phyloP scores from a whole-genome alignment of 352 stramenopile genomes.

The Phytopythium kandeliae region DNA sequence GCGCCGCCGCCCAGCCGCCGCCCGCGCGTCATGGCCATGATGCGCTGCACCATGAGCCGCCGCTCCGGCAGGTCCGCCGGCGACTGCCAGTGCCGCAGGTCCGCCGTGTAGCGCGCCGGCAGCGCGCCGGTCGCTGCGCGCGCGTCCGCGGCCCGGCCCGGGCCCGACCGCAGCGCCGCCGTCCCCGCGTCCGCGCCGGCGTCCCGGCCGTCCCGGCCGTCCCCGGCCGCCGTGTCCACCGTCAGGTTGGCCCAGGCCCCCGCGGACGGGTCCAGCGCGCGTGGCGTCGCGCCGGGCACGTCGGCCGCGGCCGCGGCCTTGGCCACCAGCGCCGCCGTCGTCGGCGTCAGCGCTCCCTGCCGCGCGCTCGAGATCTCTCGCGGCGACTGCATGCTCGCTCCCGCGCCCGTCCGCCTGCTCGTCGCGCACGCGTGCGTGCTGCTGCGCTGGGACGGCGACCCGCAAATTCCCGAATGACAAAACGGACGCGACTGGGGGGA shows the following conservation, averaged over 20 bases:
- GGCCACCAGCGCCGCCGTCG: constrained; percentile 46
- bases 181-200: too few species aligned
- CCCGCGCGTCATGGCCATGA: constrained; percentile 82
- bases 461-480: too few species aligned
- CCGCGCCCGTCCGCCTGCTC: too few species aligned
- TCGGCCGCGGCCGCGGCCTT: constrained; percentile 30
- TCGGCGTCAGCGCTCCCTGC: constrained; percentile 61
- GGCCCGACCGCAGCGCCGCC: constrained; percentile 1
- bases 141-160: constrained; percentile 28
- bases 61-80: constrained; percentile 72
- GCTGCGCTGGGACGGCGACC: too few species aligned
- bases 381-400: constrained; percentile 34
- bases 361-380: constrained; percentile 68
- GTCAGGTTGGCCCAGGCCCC: constrained; percentile 71
- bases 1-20: constrained; percentile 25
- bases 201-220: too few species aligned
- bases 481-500: too few species aligned
- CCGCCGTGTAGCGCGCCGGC: constrained; percentile 69
- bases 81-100: constrained; percentile 83
- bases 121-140: constrained; percentile 43
- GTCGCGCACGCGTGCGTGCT: too few species aligned
- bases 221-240: constrained; percentile 46
- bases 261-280: constrained; percentile 35
- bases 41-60: constrained; percentile 80
- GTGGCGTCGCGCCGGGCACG: constrained; percentile 40